Conservation (phyloP, 2,329 filamentous ascomycete genomes). For the Aspergillus unguis region DNA sequence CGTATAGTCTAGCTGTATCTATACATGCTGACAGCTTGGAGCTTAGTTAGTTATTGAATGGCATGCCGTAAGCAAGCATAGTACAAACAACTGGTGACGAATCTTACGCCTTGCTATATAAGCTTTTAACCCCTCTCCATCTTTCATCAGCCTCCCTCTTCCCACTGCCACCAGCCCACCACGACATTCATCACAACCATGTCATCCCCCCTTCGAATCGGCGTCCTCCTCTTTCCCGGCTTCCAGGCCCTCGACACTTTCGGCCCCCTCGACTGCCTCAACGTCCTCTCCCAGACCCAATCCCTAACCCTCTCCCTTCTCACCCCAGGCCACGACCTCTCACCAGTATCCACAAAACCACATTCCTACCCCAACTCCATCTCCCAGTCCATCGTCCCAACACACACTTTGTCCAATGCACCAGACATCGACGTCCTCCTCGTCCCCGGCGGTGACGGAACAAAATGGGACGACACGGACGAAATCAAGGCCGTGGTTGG, state of each 20-base stretch:
- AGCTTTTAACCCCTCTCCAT: too few relatives aligned
- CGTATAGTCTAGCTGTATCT: too few relatives aligned
- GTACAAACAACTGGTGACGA: too few relatives aligned
- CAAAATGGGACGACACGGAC: neutral
- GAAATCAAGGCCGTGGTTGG: neutral
- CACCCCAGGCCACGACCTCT: neutral
- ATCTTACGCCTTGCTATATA: too few relatives aligned
- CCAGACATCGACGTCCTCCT: conserved; percentile 5
- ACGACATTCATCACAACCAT: too few relatives aligned
- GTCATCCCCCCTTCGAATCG: neutral
- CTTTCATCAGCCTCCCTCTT: too few relatives aligned
- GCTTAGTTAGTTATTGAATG: too few relatives aligned
- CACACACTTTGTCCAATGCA: neutral
- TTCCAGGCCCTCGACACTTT: conserved; percentile 8
- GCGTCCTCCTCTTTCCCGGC: conserved; percentile 2
- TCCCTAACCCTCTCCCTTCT: conserved; percentile 2
- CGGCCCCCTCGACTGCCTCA: conserved; percentile 6
- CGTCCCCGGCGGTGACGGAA: conserved; percentile 3
- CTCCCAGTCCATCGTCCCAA: conserved; percentile 4
- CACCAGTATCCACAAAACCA: neutral
- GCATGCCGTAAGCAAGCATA: too few relatives aligned
- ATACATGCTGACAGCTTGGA: too few relatives aligned
- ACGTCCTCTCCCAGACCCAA: neutral
- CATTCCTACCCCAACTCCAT: neutral
- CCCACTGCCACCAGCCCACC: too few relatives aligned